phyloP scores from a whole-genome alignment of 768 basidiomycete species.

The Daedaleopsis sinensis region DNA sequence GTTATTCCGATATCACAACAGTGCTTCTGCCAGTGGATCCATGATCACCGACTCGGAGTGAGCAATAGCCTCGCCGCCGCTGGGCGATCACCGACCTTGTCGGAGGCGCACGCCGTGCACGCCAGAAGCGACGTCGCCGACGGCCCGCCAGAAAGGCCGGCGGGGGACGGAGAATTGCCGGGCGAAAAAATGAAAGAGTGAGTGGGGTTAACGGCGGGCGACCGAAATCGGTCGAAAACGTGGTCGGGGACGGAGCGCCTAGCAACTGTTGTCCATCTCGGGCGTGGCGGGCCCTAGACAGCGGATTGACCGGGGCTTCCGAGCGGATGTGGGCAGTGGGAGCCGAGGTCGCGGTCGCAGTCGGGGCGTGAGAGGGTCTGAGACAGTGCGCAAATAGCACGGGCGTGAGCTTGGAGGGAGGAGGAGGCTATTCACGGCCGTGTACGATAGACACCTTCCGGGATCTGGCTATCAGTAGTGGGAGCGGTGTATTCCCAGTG shows the following conservation, averaged over 20 bases:
- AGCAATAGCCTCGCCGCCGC: not conserved
- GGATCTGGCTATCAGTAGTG: conserved; percentile 15
- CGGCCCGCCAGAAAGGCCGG: not conserved
- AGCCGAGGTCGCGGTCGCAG: not conserved
- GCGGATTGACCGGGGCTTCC: not conserved
- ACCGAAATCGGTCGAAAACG: no score
- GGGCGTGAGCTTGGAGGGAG: not conserved
- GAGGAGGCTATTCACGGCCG: conserved; percentile 13
- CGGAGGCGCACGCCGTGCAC: no score
- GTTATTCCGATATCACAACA: no score
- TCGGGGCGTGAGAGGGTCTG: not conserved
- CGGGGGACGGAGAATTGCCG: not conserved
- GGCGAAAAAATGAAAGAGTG: not conserved
- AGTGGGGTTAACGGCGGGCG: not conserved
- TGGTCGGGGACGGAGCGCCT: not conserved
- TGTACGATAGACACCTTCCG: conserved; percentile 6
- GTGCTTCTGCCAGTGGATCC: no score
- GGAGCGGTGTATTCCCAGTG: conserved; percentile 21
- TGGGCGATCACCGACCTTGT: not conserved
- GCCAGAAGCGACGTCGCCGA: no score
- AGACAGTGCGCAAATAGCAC: not conserved
- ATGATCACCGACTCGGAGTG: no score
- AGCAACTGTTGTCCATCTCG: not conserved
- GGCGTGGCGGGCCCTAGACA: not conserved
- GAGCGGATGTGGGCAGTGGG: conserved; percentile 5